Base-by-base conservation (phyloP, 352 stramenopile genomes). In the Phytopythium cucurbitacearum region DNA sequence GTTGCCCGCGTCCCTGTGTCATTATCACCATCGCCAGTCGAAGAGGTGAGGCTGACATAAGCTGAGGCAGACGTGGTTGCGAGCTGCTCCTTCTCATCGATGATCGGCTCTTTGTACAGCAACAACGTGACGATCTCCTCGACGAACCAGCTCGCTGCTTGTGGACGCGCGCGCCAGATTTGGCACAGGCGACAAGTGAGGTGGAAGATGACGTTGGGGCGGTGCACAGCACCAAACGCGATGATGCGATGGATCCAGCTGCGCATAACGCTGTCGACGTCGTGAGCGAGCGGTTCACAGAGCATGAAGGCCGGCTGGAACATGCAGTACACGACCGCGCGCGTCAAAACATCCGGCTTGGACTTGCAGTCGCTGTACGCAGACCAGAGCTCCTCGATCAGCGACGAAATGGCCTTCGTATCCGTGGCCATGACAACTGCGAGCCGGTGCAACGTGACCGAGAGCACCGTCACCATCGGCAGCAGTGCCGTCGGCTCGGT, bases 141-240 rank as follows among this genome's bases (percentile, higher is more conserved):
- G 4, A 69, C 56, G 52, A 87, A 94, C 12, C 60, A 56, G 28
- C 76, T 48, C 33, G 81, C 79, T 9, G 72, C 54, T 0, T 55
- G 44, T 3, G 80, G 84, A 8, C 74, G 66, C 5, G 74, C 67
- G 10, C 80, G 73, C 80, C 80, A 91, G 37, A 80, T 63, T 57
- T 87, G 79, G 5, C 63, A 80, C 15, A 94, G 61, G 3, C 76
- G 76, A 38, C 77, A 90, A 34, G 71, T 48, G 32, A 94, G 43
- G 67, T 94, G 84, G 62, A 88, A 94, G 12, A 94, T 62, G 11
- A 91, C 84, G 45, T 91, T 91, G 3, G 84, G 84, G 5, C 84
- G 68, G 40, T 89, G 62, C 5, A 65, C 56, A 21, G 78, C 58
- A 36, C 79, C 84, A 53, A 89, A 90, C 32, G 44, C 40, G 38